These are phyloP conservation scores for Solanum pimpinellifolium DNA, from an alignment of 257 asterid species.

Conservation along the genomic window DNA sequence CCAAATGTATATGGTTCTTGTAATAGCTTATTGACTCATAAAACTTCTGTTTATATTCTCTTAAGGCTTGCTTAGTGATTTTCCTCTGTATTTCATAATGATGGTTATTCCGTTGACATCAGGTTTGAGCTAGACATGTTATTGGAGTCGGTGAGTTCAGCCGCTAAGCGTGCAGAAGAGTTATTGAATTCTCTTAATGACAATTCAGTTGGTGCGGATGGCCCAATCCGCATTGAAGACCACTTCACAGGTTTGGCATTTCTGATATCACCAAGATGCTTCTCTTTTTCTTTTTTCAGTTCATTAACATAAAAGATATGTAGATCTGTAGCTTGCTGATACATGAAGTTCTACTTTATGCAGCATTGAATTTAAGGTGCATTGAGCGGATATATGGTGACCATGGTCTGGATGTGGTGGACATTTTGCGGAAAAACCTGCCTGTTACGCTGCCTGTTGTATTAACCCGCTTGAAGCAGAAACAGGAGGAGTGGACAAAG, in stretches of 20 bases:
- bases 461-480: conserved; percentile 36
- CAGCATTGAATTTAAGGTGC: conserved; percentile 32
- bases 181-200: conserved; percentile 18
- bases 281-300: background rate
- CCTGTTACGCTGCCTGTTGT: conserved; percentile 24
- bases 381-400: conserved; percentile 40
- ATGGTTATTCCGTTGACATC: background rate
- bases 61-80: background rate
- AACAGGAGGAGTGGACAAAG: conserved; percentile 34
- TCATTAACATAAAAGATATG: background rate
- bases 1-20: background rate
- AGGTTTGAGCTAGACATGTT: conserved; percentile 42
- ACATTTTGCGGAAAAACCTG: conserved; percentile 22
- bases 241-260: conserved; percentile 22
- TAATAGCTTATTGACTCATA: background rate
- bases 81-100: background rate
- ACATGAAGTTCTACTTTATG: background rate
- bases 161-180: conserved; percentile 30
- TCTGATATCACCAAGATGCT: background rate
- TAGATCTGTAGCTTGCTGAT: background rate
- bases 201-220: conserved; percentile 6
- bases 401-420: conserved; percentile 35
- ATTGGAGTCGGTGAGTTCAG: conserved; percentile 24
- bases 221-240: conserved; percentile 16
- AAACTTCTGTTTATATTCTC: background rate